Evolutionary conservation across 108 stramenopile genomes (phyloP), one percentile per base, ranked within the genome.

Genomic region (Pseudonitzschia pungens): DNA sequence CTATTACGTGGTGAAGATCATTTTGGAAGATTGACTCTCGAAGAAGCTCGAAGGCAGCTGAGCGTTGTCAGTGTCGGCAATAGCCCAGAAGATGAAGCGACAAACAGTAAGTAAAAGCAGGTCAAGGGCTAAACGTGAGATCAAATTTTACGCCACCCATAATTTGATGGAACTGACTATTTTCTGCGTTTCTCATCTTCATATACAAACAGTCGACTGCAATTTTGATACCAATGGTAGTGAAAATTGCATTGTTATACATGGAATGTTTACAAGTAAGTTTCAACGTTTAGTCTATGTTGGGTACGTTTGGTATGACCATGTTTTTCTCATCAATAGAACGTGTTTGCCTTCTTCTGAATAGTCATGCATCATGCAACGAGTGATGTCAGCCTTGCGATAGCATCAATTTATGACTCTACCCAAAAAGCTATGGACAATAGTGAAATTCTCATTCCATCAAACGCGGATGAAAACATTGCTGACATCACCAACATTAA

Each of bases 401-500:
- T 72, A 20, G 77, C 77, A 21, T 78, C 77, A 16, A 59, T 78
- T n/a, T 52, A 67, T 11, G 77, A 78, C 62, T 70, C 77, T 40
- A 68, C 67, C 24, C 77, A 78, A 72, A 65, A 72, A 51, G 67
- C 64, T 1, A 78, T 78, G 77, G 67, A 72, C 42, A 21, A 24
- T 16, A 66, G 56, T 27, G 36, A 71, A 5, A 43, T 68, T 27
- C 41, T 77, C 29, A 32, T 27, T 21, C 63, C 16, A 2, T 41
- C 56, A 45, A 54, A 65, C 21, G 41, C 27, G 36, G 51, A 45
- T 24, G 66, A 72, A 28, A 41, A 56, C 16, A 11, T 48, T 22
- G 57, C 58, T 62, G n/a, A 44, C 22, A 60, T 79, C 14, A 59
- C 65, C 41, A 79, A 79, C 29, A 56, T 79, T 11, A 36, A 40